Evolutionary conservation across 208 protist species (phyloP).

Genomic region (Strigomonas culicis): DNA sequence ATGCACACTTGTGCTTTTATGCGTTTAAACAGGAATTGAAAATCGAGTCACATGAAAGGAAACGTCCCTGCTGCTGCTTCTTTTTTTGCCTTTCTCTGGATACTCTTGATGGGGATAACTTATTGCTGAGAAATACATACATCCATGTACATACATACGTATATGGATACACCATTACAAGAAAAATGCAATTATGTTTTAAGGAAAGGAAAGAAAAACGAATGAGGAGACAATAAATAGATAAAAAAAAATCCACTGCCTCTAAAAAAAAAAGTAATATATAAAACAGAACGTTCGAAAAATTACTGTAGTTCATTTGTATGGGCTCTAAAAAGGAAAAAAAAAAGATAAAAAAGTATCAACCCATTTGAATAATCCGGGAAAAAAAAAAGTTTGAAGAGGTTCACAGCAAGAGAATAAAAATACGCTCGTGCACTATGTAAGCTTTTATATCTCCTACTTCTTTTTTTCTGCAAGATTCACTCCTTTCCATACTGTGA

Average conservation of each 20-base stretch:
- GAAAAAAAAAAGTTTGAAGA: conserved; percentile 16
- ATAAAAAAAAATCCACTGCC: neutral
- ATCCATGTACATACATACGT: too few species aligned
- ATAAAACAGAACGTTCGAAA: too few species aligned
- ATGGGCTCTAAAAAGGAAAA: conserved; percentile 12
- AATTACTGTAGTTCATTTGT: neutral
- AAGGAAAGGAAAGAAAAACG: neutral
- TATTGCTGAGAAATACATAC: too few species aligned
- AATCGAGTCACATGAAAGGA: too few species aligned
- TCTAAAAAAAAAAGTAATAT: too few species aligned
- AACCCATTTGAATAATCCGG: neutral
- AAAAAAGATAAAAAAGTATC: neutral
- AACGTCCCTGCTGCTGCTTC: neutral
- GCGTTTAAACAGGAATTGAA: too few species aligned
- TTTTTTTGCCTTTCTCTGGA: neutral
- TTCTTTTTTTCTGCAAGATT: neutral
- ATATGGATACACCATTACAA: too few species aligned
- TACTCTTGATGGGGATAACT: too few species aligned
- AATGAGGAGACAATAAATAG: neutral
- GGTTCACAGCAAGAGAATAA: neutral
- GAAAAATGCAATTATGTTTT: too few species aligned
- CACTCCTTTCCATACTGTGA: neutral
- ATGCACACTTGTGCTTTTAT: too few species aligned
- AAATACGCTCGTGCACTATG: too few species aligned
- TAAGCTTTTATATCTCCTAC: neutral